phyloP scores from a whole-genome alignment of 1,284 basidiomycete genomes.

The Cutaneotrichosporon dermatis region DNA sequence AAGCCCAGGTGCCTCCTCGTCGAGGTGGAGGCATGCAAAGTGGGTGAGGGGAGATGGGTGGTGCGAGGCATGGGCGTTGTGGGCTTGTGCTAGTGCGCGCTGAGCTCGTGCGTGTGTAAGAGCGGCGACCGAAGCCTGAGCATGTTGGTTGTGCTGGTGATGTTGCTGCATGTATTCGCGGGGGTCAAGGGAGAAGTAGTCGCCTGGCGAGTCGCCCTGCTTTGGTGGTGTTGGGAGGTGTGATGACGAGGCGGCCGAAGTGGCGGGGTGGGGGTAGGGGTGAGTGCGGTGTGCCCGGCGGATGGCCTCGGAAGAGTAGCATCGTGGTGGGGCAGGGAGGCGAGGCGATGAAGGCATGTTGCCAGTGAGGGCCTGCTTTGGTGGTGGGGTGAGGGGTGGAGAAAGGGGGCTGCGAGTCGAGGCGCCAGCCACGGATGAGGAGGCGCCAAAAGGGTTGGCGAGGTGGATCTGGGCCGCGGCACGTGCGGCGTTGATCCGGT shows the following conservation, averaged over 20 bases:
- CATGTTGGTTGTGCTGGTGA: background rate
- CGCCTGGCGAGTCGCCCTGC: constrained; percentile 4
- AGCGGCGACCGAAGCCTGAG: background rate
- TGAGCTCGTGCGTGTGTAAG: background rate
- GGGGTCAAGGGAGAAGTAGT: constrained; percentile 16
- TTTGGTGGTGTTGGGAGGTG: constrained; percentile 12
- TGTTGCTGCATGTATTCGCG: background rate
- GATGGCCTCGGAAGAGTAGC: constrained; percentile 3
- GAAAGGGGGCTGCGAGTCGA: constrained; percentile 2
- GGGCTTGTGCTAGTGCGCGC: constrained; percentile 6
- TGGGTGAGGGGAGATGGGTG: constrained; percentile 13
- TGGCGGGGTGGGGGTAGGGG: background rate
- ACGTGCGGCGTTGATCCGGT: constrained; percentile 13
- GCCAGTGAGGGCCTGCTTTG: constrained; percentile 7
- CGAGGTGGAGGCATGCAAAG: constrained; percentile 14
- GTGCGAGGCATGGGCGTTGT: constrained; percentile 3
- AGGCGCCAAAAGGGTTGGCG: background rate
- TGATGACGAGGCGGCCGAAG: background rate
- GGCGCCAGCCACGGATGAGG: background rate
- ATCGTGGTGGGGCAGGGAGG: constrained; percentile 12
- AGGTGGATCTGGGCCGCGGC: constrained; percentile 7
- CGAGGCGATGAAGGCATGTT: constrained; percentile 12
- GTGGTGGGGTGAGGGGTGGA: constrained; percentile 17
- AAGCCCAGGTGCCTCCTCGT: constrained; percentile 11
- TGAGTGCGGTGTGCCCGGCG: constrained; percentile 1